Evolutionary conservation across 352 stramenopile species (phyloP).

Genomic region (Phytophthora chlamydospora): DNA sequence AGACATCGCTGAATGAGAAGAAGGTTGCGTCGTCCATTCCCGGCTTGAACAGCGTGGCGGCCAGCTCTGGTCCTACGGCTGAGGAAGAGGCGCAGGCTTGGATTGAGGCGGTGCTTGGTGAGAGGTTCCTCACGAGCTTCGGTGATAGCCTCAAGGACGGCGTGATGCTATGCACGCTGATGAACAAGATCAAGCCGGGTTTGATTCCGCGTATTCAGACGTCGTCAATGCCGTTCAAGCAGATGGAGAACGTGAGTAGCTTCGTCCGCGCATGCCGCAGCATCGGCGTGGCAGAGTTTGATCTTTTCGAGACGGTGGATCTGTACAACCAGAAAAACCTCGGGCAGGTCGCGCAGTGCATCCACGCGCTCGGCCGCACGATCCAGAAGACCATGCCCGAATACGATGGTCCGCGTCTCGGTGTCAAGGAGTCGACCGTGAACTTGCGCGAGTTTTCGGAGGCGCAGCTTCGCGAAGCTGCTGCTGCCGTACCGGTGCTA

Average conservation of each 20-base stretch:
- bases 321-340: slow-evolving; percentile 91
- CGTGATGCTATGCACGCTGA: slow-evolving; percentile 75
- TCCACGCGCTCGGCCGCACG: slow-evolving; percentile 80
- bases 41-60: slow-evolving; percentile 48
- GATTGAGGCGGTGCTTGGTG: slow-evolving; percentile 77
- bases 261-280: slow-evolving; percentile 85
- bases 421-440: slow-evolving; percentile 73
- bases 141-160: slow-evolving; percentile 79
- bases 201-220: slow-evolving; percentile 64
- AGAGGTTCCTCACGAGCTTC: slow-evolving; percentile 75
- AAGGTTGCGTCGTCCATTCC: slow-evolving; percentile 40
- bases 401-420: slow-evolving; percentile 71
- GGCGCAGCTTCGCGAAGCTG: slow-evolving; percentile 70
- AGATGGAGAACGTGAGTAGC: slow-evolving; percentile 91
- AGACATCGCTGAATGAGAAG: slow-evolving; percentile 39
- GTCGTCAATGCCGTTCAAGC: slow-evolving; percentile 85
- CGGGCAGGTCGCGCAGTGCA: slow-evolving; percentile 81
- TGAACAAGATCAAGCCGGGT: slow-evolving; percentile 79
- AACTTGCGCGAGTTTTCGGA: slow-evolving; percentile 72
- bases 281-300: slow-evolving; percentile 87
- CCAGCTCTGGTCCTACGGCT: slow-evolving; percentile 34
- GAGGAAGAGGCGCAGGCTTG: slow-evolving; percentile 78
- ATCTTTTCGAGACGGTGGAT: slow-evolving; percentile 92
- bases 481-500: slow-evolving; percentile 59
- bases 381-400: slow-evolving; percentile 78